phyloP scores from a whole-genome alignment of 1,139 yeast genomes.

The Candida freyschussii region DNA sequence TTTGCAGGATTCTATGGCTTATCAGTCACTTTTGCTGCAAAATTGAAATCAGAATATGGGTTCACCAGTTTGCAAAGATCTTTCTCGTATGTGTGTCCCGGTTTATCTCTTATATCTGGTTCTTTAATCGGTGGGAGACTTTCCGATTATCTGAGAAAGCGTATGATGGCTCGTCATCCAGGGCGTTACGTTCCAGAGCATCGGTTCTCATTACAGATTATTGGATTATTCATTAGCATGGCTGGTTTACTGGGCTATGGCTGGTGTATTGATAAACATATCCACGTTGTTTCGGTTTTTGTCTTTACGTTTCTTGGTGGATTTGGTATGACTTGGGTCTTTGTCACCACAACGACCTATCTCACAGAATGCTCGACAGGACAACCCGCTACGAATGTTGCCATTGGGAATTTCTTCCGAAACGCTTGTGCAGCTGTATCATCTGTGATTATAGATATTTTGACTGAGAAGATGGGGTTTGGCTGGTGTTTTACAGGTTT shows the following conservation, averaged over 20 bases:
- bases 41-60: slow-evolving; percentile 35
- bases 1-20: slow-evolving; percentile 55
- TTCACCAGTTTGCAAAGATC: slow-evolving; percentile 37
- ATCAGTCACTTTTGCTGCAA: slow-evolving; percentile 45
- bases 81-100: slow-evolving; percentile 51
- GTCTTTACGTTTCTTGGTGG: slow-evolving; percentile 44
- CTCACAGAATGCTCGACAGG: slow-evolving; percentile 48
- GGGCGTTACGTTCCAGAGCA: slow-evolving; percentile 38
- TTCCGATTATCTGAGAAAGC: slow-evolving; percentile 38
- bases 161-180: slow-evolving; percentile 13
- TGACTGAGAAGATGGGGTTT: slow-evolving; percentile 42
- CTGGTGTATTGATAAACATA: slow-evolving; percentile 44
- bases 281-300: slow-evolving; percentile 40
- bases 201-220: slow-evolving; percentile 40
- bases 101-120: slow-evolving; percentile 44
- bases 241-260: slow-evolving; percentile 51
- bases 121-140: slow-evolving; percentile 48
- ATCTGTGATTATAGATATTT: slow-evolving; percentile 40
- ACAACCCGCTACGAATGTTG: slow-evolving; percentile 53
- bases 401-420: slow-evolving; percentile 51
- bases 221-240: slow-evolving; percentile 43
- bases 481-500: slow-evolving; percentile 61
- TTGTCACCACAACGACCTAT: slow-evolving; percentile 53
- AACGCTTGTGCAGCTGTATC: slow-evolving; percentile 54
- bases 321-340: slow-evolving; percentile 57